Evolutionary conservation across 305 asterid species (phyloP), one percentile per base, ranked within the genome.

Genomic region (Andrographis paniculata): DNA sequence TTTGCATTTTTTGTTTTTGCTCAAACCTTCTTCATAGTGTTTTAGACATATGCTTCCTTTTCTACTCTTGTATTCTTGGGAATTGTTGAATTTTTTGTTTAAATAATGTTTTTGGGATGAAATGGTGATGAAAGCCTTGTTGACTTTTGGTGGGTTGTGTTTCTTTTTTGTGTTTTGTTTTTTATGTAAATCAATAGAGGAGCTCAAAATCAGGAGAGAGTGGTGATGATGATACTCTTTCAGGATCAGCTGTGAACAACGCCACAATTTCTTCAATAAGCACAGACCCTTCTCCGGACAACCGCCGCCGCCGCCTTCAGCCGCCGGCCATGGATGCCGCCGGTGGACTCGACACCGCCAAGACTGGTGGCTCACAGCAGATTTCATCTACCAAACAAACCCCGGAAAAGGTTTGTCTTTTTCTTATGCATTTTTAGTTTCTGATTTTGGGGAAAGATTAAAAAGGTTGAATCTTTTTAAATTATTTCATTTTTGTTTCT

Each of bases 131-230:
- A 50, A 66, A 74, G 59, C 66, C 30, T n/a, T 16, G 37, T 65
- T 69, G 76, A 64, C 69, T 65, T 39, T 45, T 46, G 45, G 50
- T 43, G 17, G 9, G 17, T 17, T 13, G 17, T 17, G 3, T 61
- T 43, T 24, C 6, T 12, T 18, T 18, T 48, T 56, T 30, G n/a
- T n/a, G 42, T 13, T 61, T 43, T 24, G 30, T 12, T 18, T 18
- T 48, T 56, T 30, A n/a, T n/a, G n/a, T n/a, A n/a, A 53, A 62
- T 55, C 14, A 37, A 20, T 42, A 83, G 97, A 89, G 86, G 54
- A 83, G 84, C 75, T 75, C 94, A 63, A 79, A 65, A 72, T 80
- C 96, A 55, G 88, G 82, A 65, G 93, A 72, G 58, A 85, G 64
- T 58, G 83, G 87, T 55, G 91, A 71, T 58, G 87, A 66, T 58